These are phyloP conservation scores for Penicillium sp. DNA, from an alignment of 2,329 filamentous ascomycete genomes.

Conservation along the genomic window DNA sequence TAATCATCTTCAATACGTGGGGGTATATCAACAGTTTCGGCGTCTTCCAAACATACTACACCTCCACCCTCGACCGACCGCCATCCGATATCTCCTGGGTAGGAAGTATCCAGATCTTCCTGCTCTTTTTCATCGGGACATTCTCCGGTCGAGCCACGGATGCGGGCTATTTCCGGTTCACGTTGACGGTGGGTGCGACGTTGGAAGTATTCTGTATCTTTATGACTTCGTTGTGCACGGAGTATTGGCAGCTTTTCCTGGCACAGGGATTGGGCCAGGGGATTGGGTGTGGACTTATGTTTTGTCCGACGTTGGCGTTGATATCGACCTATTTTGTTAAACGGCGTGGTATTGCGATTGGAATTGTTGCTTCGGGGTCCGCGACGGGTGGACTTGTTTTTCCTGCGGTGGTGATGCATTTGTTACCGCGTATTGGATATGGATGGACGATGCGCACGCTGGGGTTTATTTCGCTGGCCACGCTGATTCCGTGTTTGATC, in stretches of 20 bases:
- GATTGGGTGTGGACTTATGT: constrained; percentile 61
- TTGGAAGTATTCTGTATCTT: constrained; percentile 57
- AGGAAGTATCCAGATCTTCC: constrained; percentile 58
- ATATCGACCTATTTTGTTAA: constrained; percentile 66
- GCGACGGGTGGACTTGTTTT: constrained; percentile 69
- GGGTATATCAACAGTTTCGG: constrained; percentile 62
- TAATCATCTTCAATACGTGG: constrained; percentile 65
- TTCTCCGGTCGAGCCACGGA: constrained; percentile 60
- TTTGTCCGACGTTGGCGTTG: constrained; percentile 61
- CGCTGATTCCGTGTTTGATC: constrained; percentile 49
- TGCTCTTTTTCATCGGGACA: constrained; percentile 58
- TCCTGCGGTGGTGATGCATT: constrained; percentile 61
- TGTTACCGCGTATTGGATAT: constrained; percentile 67
- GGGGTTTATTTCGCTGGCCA: constrained; percentile 64
- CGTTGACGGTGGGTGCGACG: constrained; percentile 50
- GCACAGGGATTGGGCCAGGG: constrained; percentile 64
- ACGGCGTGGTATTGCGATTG: constrained; percentile 66
- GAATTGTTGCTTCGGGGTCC: constrained; percentile 65
- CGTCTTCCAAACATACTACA: constrained; percentile 62
- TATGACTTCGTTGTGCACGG: constrained; percentile 56
- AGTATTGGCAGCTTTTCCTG: constrained; percentile 58
- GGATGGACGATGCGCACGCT: constrained; percentile 68
- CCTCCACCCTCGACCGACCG: constrained; percentile 46
- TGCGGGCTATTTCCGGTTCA: constrained; percentile 57
- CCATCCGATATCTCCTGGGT: constrained; percentile 61